A percentile compares a stretch with the other conserved stretches of the same genome.
Evolutionary conservation across 179 eudicot species (phyloP).

Genomic region (Vitellaria paradoxa): DNA sequence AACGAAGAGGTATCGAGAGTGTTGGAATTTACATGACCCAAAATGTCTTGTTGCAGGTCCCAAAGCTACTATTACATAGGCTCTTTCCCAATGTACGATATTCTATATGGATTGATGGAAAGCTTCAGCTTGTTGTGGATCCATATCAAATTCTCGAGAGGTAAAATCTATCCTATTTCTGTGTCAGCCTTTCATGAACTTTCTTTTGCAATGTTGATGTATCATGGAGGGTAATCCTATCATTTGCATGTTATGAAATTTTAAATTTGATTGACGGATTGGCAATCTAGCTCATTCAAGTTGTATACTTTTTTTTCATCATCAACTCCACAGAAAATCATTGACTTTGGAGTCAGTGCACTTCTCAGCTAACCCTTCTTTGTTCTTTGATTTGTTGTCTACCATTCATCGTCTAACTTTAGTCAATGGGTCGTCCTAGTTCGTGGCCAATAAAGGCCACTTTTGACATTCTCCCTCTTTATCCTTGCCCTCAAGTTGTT

Average conservation of each 20-base stretch:
- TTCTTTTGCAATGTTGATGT: background rate
- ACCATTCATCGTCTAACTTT: too few species aligned
- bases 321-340: too few species aligned
- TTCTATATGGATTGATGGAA: constrained; percentile 92
- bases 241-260: background rate
- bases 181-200: background rate
- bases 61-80: constrained; percentile 81
- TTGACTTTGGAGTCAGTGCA: too few species aligned
- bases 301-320: too few species aligned
- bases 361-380: too few species aligned
- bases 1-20: background rate
- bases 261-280: background rate
- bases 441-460: too few species aligned
- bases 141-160: constrained; percentile 88
- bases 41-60: constrained; percentile 49
- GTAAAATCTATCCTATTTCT: constrained; percentile 30
- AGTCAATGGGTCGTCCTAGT: too few species aligned
- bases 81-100: constrained; percentile 75
- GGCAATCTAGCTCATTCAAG: background rate
- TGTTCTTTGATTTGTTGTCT: too few species aligned
- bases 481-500: too few species aligned
- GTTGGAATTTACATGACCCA: constrained; percentile 14
- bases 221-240: background rate
- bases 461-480: too few species aligned
- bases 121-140: constrained; percentile 85